Evolutionary conservation across 2,329 filamentous ascomycete species (phyloP).

Genomic region (Dryadomyces quercus-mongolicae): DNA sequence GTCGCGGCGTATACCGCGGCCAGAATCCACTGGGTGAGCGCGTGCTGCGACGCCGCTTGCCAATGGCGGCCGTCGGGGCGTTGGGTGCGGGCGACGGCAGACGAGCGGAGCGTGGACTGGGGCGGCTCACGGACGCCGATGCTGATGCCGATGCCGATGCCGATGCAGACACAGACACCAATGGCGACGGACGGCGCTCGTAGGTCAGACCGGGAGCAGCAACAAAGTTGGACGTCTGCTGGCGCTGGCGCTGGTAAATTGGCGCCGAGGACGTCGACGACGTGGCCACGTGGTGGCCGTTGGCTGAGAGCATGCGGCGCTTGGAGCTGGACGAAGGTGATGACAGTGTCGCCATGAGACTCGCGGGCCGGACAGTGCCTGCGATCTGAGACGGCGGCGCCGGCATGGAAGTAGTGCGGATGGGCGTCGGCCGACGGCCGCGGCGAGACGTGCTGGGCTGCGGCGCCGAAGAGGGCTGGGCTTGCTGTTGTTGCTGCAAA

Average conservation of each 20-base stretch:
- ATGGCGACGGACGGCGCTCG: constrained; percentile 27
- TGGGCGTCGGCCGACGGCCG: constrained; percentile 31
- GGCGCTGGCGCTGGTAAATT: background rate
- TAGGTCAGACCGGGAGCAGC: constrained; percentile 15
- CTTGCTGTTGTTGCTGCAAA: too few relatives aligned
- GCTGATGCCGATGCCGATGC: too few relatives aligned
- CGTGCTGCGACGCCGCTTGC: constrained; percentile 28
- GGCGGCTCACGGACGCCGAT: constrained; percentile 8
- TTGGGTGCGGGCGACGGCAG: constrained; percentile 24
- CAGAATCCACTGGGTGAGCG: constrained; percentile 40
- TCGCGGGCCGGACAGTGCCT: constrained; percentile 11
- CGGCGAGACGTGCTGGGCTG: background rate
- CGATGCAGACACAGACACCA: too few relatives aligned
- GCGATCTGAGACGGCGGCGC: background rate
- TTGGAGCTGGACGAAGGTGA: constrained; percentile 22
- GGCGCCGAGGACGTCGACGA: background rate
- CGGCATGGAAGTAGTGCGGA: constrained; percentile 43
- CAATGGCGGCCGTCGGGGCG: constrained; percentile 10
- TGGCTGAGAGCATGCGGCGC: constrained; percentile 34
- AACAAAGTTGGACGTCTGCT: background rate
- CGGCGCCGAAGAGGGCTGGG: background rate
- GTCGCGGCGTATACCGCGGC: constrained; percentile 41
- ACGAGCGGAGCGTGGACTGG: constrained; percentile 18
- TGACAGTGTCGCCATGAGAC: constrained; percentile 20
- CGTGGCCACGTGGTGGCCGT: constrained; percentile 11